Evolutionary conservation across 2,329 filamentous ascomycete genomes (phyloP), one percentile per base, ranked within the genome.

Genomic region (Magnaporthiopsis rhizophila): DNA sequence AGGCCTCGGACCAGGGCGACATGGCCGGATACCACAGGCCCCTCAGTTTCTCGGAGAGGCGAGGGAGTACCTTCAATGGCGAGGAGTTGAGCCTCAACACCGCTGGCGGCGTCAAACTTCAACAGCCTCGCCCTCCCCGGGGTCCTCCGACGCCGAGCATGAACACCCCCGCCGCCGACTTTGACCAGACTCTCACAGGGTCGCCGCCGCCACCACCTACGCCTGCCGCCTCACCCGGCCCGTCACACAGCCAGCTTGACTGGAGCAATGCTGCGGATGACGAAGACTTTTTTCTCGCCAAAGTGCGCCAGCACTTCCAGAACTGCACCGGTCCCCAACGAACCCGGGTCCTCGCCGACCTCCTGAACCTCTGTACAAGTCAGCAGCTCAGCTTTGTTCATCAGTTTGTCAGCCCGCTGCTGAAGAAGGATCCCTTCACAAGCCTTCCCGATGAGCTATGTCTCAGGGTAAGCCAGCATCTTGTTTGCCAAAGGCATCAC

Each of bases 351-450:
- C 80, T 99, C 65, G 91, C 91, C 62, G 93, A 97, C 73, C 81
- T 99, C 65, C 80, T 99, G 68, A 96, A 96, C 72, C 85, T 97
- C 70, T 99, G 95, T 79, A 96, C 96, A 70, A 97, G 91, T 71
- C 92, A 96, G 72, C 90, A 96, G 75, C 82, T 99, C 69, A 97
- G 92, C 76, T 98, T 97, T 74, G 93, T 99, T 26, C 92, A 96
- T 70, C 92, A 96, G 74, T 96, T 97, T 76, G 94, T 99, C 69
- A 94, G 92, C 74, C 95, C 95, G 34, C 80, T 96, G 67, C 79
- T 99, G 68, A 97, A 97, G 78, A 97, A 97, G 75, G 95, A 99
- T 74, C 95, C 95, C 0, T 98, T 99, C 72, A 91, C 89, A 62
- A 90, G 89, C 65, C 83, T 99, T 64, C 95, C 95, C 0, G 93